These are phyloP conservation scores for Microbotryum silenes-acaulis DNA, from an alignment of 1,284 basidiomycete genomes.

Conservation along the genomic window DNA sequence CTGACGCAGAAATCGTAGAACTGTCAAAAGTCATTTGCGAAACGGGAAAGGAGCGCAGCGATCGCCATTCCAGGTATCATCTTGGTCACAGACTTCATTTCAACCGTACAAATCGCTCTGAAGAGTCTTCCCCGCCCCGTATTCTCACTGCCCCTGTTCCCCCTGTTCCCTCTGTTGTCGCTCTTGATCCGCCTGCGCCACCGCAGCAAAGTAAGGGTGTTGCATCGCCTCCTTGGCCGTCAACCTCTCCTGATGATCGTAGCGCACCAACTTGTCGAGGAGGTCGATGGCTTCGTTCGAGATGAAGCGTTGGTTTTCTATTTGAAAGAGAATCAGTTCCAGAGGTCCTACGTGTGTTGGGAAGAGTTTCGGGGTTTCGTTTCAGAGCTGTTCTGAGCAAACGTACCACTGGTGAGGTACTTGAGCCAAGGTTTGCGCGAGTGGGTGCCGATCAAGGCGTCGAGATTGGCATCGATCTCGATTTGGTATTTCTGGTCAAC, in stretches of 20 bases:
- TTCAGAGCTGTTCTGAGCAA: too few relatives aligned
- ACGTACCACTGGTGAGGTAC: conserved; percentile 58
- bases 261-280: conserved; percentile 59
- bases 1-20: too few relatives aligned
- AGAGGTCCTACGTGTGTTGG: too few relatives aligned
- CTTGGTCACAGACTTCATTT: too few relatives aligned
- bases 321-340: not conserved
- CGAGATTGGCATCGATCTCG: conserved; percentile 54
- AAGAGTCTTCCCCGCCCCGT: too few relatives aligned
- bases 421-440: conserved; percentile 74
- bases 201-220: conserved; percentile 68
- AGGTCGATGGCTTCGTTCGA: conserved; percentile 97
- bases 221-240: conserved; percentile 85
- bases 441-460: conserved; percentile 64
- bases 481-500: conserved; percentile 18
- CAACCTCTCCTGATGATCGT: conserved; percentile 61
- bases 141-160: too few relatives aligned
- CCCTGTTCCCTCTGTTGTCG: too few relatives aligned
- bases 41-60: too few relatives aligned
- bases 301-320: conserved; percentile 87
- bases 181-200: not conserved
- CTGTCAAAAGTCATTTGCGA: too few relatives aligned
- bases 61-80: too few relatives aligned
- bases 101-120: too few relatives aligned
- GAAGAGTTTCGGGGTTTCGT: too few relatives aligned